A percentile compares a stretch with the other conserved stretches of the same genome.
Evolutionary conservation across 768 basidiomycete species (phyloP).

Genomic region (Kwoniella pini): DNA sequence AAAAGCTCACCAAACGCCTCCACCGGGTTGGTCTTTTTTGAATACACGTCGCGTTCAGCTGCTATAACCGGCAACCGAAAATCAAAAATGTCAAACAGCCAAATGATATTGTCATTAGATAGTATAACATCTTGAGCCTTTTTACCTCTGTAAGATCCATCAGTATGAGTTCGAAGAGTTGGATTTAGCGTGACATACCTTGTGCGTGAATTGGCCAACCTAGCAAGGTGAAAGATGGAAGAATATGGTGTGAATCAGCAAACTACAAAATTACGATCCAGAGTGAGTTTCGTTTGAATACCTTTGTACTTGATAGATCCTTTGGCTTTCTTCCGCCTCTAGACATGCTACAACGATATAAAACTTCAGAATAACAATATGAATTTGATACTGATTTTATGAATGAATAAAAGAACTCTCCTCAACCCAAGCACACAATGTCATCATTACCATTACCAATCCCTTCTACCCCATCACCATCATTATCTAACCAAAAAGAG

Average conservation of each 20-base stretch:
- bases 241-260: neutral
- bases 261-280: neutral
- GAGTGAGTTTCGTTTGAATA: neutral
- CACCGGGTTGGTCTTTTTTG: neutral
- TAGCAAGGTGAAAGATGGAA: neutral
- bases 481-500: neutral
- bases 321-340: too few species aligned
- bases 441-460: neutral
- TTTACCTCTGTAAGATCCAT: too few species aligned
- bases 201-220: too few species aligned
- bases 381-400: neutral
- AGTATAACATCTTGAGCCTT: too few species aligned
- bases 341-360: too few species aligned
- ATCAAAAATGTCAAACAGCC: too few species aligned
- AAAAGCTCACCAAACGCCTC: too few species aligned
- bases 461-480: constrained; percentile 5
- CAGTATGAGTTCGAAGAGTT: too few species aligned
- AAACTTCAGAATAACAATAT: neutral
- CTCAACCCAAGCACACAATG: neutral
- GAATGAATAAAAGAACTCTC: neutral
- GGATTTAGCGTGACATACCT: too few species aligned
- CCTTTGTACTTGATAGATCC: neutral
- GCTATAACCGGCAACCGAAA: neutral
- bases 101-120: too few species aligned
- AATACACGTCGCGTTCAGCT: neutral